Percentiles rank a stretch among this genome's conserved stretches.
phyloP scores from a whole-genome alignment of 1,139 yeast species.

The Starmera stellimalicola region DNA sequence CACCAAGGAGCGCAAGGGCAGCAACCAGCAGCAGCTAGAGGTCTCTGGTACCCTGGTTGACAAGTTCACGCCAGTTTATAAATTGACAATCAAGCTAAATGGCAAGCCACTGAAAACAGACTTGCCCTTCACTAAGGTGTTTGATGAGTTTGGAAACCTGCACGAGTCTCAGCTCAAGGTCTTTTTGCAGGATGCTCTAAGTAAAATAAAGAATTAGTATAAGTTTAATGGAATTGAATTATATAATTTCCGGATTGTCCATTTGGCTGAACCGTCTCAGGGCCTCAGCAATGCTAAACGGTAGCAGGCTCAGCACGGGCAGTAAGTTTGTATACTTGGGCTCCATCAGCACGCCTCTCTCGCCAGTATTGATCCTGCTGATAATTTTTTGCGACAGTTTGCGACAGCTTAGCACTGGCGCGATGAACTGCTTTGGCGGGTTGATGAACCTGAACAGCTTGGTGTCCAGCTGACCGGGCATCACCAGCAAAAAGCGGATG shows the following conservation, averaged over 20 bases:
- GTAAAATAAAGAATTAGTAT: conserved; percentile 4
- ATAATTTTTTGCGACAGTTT: conserved; percentile 36
- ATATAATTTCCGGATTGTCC: conserved; percentile 26
- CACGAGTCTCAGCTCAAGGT: conserved; percentile 11
- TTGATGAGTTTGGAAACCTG: conserved; percentile 18
- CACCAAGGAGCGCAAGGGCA: conserved; percentile 11
- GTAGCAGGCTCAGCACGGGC: conserved; percentile 43
- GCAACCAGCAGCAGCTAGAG: conserved; percentile 16
- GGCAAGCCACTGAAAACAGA: conserved; percentile 4
- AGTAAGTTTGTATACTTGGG: conserved; percentile 57
- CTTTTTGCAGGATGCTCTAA: conserved; percentile 5
- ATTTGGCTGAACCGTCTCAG: conserved; percentile 45
- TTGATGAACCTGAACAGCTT: conserved; percentile 52
- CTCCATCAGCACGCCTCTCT: conserved; percentile 40
- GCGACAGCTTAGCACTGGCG: conserved; percentile 45
- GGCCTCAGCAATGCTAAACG: conserved; percentile 34
- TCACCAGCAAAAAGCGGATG: conserved; percentile 39
- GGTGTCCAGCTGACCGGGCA: conserved; percentile 63
- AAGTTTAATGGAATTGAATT: not conserved
- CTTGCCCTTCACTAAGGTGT: conserved; percentile 13
- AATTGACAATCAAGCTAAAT: conserved; percentile 8
- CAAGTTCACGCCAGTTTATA: conserved; percentile 37
- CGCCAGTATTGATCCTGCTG: conserved; percentile 33
- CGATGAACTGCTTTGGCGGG: conserved; percentile 50
- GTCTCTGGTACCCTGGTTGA: conserved; percentile 20